Evolutionary conservation across 441 rosid species (phyloP), one percentile per base, ranked within the genome.

Genomic region (Hura crepitans): DNA sequence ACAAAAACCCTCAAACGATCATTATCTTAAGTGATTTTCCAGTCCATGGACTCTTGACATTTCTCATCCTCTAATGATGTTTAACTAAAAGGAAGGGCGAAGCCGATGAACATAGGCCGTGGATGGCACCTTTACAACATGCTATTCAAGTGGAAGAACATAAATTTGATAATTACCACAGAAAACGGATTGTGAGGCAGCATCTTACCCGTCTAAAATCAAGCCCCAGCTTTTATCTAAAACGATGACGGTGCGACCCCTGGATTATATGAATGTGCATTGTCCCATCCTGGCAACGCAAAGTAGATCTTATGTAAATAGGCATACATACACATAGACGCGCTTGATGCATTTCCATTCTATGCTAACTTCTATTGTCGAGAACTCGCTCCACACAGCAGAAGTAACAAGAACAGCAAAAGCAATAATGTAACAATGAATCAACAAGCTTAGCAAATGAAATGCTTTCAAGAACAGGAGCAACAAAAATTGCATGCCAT

Each of bases 51-150:
- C 14, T 56, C 64, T 46, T 50, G 23, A 8, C 30, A 37, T 8
- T 20, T 42, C 18, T 31, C 50, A 62, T 11, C 20, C 22, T 13
- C 45, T 47, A 17, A 65, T 14, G 43, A 30, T 4, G 23, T 7
- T 28, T 49, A 22, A 30, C 42, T 4, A 49, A 18, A 25, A 27
- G 14, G 12, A 27, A 47, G 27, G n/a, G 68, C 76, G 78, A 73
- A 95, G 99, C 71, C 87, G 94, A 31, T 80, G 84, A 67, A 92
- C 80, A 67, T 30, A 74, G 54, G 97, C 99, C 74, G 89, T 68
- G 53, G 79, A 77, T 25, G 90, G 87, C 58, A 97, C 90, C 85
- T 89, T 95, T 43, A 92, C 94, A 47, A 95, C 92, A 66, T 92
- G 99, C 99, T 92, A 72, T 65, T 25, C 59, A 65, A 59, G 55